Percentiles rank a stretch among this genome's conserved stretches.
Conservation (phyloP, 805 yeast genomes). For the Sungouiella thailandica region DNA sequence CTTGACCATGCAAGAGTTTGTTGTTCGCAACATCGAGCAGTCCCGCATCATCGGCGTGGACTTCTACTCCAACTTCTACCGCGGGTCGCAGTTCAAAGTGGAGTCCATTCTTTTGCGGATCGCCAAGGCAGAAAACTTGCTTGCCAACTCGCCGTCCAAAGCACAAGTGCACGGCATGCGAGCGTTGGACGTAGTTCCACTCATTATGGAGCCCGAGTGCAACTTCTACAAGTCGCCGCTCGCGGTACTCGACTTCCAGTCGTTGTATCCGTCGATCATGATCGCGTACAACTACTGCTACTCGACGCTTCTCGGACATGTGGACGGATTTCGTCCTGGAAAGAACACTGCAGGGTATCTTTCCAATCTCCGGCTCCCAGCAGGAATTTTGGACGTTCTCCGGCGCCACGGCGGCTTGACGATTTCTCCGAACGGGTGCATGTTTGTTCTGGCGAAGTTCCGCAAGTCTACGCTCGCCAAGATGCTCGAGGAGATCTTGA, state of each 20-base stretch:
- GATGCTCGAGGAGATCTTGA: slow-evolving; percentile 80
- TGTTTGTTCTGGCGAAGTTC: slow-evolving; percentile 61
- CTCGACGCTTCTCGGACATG: slow-evolving; percentile 63
- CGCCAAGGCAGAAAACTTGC: slow-evolving; percentile 68
- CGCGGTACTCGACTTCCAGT: slow-evolving; percentile 87
- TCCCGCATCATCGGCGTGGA: slow-evolving; percentile 86
- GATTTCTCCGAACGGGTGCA: slow-evolving; percentile 83
- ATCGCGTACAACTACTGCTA: slow-evolving; percentile 96
- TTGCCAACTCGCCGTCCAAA: slow-evolving; percentile 75
- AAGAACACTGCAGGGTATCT: slow-evolving; percentile 54
- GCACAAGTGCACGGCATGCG: slow-evolving; percentile 77
- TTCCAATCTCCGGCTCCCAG: slow-evolving; percentile 38
- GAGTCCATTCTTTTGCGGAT: slow-evolving; percentile 77
- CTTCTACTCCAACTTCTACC: slow-evolving; percentile 75
- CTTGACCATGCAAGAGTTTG: slow-evolving; percentile 56
- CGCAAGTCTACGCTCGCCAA: slow-evolving; percentile 73
- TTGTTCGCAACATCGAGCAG: slow-evolving; percentile 72
- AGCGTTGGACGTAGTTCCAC: slow-evolving; percentile 81
- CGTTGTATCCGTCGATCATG: slow-evolving; percentile 95
- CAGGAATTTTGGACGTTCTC: slow-evolving; percentile 52
- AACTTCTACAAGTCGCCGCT: slow-evolving; percentile 84
- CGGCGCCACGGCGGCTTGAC: slow-evolving; percentile 46
- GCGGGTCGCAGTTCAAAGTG: slow-evolving; percentile 94
- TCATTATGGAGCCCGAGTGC: slow-evolving; percentile 89
- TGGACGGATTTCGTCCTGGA: slow-evolving; percentile 46